Conservation (phyloP, 2,329 filamentous ascomycete species). For the Pseudocercospora fijiensis region DNA sequence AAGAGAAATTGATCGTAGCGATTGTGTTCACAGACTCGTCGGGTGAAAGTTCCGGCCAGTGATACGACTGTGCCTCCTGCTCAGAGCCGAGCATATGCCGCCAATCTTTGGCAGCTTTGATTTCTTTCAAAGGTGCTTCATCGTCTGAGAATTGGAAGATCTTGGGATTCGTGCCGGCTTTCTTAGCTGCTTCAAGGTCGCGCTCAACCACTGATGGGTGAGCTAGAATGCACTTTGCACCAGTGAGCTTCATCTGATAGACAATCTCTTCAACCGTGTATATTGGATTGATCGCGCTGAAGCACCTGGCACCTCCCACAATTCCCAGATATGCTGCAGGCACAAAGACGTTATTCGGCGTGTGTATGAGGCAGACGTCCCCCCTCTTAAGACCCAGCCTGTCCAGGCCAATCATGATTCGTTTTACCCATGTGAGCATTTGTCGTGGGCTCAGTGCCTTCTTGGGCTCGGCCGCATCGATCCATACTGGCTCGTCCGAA, state of each 20-base stretch:
- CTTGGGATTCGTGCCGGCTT: constrained; percentile 46
- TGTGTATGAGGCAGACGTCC: constrained; percentile 56
- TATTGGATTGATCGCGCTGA: constrained; percentile 55
- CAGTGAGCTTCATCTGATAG: constrained; percentile 48
- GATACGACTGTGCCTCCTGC: constrained; percentile 41
- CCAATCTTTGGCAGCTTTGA: constrained; percentile 39
- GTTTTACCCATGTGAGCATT: constrained; percentile 53
- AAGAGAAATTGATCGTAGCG: constrained; percentile 76
- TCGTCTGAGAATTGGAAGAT: constrained; percentile 45
- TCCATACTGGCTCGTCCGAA: constrained; percentile 54
- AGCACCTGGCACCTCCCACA: constrained; percentile 54
- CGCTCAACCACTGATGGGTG: constrained; percentile 51
- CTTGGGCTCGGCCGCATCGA: constrained; percentile 51
- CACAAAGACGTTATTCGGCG: constrained; percentile 57
- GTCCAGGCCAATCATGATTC: constrained; percentile 53
- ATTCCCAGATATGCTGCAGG: constrained; percentile 56
- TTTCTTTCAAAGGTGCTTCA: constrained; percentile 42
- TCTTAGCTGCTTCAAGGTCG: constrained; percentile 53
- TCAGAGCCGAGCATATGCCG: constrained; percentile 36
- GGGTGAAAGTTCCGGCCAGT: constrained; percentile 56
- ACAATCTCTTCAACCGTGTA: constrained; percentile 55
- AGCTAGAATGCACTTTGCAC: constrained; percentile 45
- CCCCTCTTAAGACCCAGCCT: constrained; percentile 47
- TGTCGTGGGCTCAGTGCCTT: constrained; percentile 51
- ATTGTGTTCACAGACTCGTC: constrained; percentile 48